A percentile compares a stretch with the other conserved stretches of the same genome.
Evolutionary conservation across 1,284 basidiomycete species (phyloP).

Genomic region (Rhodotorula sp.): DNA sequence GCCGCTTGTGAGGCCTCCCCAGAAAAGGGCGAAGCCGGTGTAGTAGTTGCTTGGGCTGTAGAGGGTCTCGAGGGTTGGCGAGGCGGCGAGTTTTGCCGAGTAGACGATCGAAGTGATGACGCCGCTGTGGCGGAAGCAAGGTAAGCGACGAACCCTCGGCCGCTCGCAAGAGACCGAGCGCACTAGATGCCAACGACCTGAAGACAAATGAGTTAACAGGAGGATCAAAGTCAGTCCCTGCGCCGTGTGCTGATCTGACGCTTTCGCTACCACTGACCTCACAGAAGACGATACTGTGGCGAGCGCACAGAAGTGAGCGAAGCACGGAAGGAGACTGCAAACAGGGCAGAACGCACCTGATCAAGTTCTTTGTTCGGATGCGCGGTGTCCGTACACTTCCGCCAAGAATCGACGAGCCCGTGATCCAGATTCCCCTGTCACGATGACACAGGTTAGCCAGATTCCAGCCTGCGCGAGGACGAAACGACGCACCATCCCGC

Average conservation of each 20-base stretch:
- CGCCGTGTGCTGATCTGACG: conserved; percentile 46
- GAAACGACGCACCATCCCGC: conserved; percentile 78
- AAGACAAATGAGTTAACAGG: conserved; percentile 87
- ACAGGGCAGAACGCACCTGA: conserved; percentile 63
- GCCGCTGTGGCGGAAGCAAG: conserved; percentile 31
- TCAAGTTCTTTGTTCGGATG: conserved; percentile 96
- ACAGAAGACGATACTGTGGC: conserved; percentile 89
- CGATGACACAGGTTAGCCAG: not conserved
- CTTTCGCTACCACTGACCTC: conserved; percentile 58
- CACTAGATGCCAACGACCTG: conserved; percentile 60
- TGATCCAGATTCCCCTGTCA: conserved; percentile 92
- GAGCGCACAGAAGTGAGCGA: not conserved
- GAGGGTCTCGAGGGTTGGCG: conserved; percentile 62
- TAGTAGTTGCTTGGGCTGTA: conserved; percentile 84
- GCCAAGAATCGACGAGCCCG: conserved; percentile 89
- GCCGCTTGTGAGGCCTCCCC: conserved; percentile 88
- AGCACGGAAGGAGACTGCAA: not conserved
- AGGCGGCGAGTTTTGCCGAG: conserved; percentile 66
- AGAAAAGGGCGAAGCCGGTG: conserved; percentile 89
- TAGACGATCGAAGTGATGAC: conserved; percentile 73
- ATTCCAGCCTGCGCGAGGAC: not conserved
- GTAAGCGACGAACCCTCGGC: not conserved
- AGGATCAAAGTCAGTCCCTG: conserved; percentile 47
- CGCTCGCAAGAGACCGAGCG: conserved; percentile 44
- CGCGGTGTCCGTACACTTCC: conserved; percentile 91